Base-by-base conservation (phyloP, 257 asterid genomes). In the Solanum pimpinellifolium region DNA sequence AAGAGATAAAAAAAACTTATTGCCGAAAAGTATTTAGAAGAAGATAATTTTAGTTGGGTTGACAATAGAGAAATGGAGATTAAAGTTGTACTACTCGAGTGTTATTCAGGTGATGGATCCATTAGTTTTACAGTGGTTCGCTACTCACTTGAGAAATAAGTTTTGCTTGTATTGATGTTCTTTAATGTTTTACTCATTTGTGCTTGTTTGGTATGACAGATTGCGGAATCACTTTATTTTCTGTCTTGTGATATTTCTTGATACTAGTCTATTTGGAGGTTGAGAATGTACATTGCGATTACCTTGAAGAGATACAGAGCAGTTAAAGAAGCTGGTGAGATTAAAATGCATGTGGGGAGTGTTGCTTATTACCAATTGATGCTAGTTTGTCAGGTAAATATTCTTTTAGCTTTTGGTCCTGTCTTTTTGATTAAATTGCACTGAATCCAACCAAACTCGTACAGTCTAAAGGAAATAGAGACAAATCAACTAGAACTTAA, bases 351-450 rank as follows among this genome's bases (percentile, higher is more conserved):
- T 90, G 89, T 92, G 89, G 95, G 94, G 86, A 89, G 92, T 91
- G 93, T 93, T 90, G 98, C 96, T 87, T 94, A 92, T 90, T 91
- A 92, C 91, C 96, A 94, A 86, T 95, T 93, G 94, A 94, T 93
- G 95, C 92, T 93, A 94, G 96, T 95, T 95, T 91, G 95, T 31
- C 98, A 95, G 96, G 98, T 94, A 46, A 86, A 89, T 62, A 21
- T 83, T 77, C 88, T 83, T 35, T 62, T 84, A 68, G 33, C 62
- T 66, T 27, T 15, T 41, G 16, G 11, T 66, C 73, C 29, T 3
- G 39, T 42, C 80, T 84, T 66, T 59, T 82, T 3, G 35, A 75
- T 65, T 56, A 35, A 9, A 25, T 13, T 44, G 69, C 69, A 49
- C 14, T 10, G 33, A n/a, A 42, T 76, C 35, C 37, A 76, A 76